Percentiles rank a stretch among this genome's conserved stretches.
Conservation (phyloP, 176 grass and related monocot species). For the Triticum dicoccoides region DNA sequence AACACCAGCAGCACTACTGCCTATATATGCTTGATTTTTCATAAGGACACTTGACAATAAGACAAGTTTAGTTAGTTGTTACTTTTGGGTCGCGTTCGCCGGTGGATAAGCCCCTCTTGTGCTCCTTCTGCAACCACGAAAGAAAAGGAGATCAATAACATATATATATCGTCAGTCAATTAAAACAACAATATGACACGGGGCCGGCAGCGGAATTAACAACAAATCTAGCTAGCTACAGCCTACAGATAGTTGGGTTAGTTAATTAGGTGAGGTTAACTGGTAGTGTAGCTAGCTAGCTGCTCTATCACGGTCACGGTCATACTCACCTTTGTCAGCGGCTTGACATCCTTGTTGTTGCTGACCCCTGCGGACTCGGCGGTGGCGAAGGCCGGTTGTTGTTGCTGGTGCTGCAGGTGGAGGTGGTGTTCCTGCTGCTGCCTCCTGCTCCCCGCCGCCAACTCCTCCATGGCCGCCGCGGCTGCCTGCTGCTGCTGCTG, state of each 20-base stretch:
- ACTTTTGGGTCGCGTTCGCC: slow-evolving; percentile 91
- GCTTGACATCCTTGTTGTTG: slow-evolving; percentile 63
- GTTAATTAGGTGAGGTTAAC: not conserved
- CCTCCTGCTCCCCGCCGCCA: slow-evolving; percentile 40
- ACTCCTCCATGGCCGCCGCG: slow-evolving; percentile 51
- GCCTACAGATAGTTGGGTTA: not conserved
- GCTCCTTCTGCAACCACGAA: slow-evolving; percentile 66
- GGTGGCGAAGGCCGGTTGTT: slow-evolving; percentile 27
- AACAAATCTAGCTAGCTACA: not conserved
- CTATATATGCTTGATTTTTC: not conserved
- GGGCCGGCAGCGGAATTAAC: not conserved
- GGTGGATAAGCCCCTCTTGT: slow-evolving; percentile 48
- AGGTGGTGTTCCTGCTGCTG: slow-evolving; percentile 5
- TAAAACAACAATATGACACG: not conserved
- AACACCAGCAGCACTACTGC: not conserved
- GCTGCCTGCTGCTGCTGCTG: slow-evolving; percentile 34
- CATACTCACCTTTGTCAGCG: slow-evolving; percentile 51
- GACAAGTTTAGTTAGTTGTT: not conserved
- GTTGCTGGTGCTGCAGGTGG: slow-evolving; percentile 46
- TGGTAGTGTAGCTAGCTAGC: not conserved
- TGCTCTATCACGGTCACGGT: not conserved
- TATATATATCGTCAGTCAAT: not conserved
- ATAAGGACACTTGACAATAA: not conserved
- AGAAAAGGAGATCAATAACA: not conserved
- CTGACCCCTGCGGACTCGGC: slow-evolving; percentile 47